Conservation (phyloP, 306 rosid species). For the Prunus armeniaca region DNA sequence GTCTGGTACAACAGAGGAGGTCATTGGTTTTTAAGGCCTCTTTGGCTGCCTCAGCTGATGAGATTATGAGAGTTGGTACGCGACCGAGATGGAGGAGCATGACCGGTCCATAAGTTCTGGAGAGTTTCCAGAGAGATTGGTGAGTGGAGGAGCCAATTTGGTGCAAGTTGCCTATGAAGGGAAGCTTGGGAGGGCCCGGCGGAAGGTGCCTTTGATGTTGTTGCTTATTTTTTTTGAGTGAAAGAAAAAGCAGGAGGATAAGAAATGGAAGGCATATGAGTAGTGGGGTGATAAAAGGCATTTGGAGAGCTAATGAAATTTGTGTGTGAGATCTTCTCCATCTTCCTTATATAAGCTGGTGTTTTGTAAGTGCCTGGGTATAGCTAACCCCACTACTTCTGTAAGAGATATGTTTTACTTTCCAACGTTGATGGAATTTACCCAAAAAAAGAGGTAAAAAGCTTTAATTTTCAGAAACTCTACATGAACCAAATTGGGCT, state of each 20-base stretch:
- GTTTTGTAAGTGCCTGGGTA: too few relatives aligned
- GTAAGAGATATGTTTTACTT: too few relatives aligned
- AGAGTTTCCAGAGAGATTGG: constrained; percentile 27
- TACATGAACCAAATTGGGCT: too few relatives aligned
- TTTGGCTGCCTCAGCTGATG: constrained; percentile 21
- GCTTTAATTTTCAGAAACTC: too few relatives aligned
- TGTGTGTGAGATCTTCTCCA: too few relatives aligned
- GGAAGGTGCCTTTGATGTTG: constrained; percentile 11
- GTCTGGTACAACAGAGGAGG: constrained; percentile 39
- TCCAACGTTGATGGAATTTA: too few relatives aligned
- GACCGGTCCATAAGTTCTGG: constrained; percentile 48
- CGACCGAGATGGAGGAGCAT: constrained; percentile 40
- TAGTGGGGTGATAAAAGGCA: not conserved
- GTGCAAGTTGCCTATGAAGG: constrained; percentile 57
- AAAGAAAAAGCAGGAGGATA: not conserved
- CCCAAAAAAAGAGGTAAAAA: too few relatives aligned
- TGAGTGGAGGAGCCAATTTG: constrained; percentile 31
- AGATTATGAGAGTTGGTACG: constrained; percentile 4
- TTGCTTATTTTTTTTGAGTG: not conserved
- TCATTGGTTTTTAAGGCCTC: constrained; percentile 24
- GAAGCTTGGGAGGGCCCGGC: constrained; percentile 54
- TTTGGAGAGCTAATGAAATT: not conserved
- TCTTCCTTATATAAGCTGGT: too few relatives aligned
- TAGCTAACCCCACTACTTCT: too few relatives aligned
- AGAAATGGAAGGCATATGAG: not conserved